phyloP scores from a whole-genome alignment of 2,329 filamentous ascomycete genomes.

The Penicillium sp. region DNA sequence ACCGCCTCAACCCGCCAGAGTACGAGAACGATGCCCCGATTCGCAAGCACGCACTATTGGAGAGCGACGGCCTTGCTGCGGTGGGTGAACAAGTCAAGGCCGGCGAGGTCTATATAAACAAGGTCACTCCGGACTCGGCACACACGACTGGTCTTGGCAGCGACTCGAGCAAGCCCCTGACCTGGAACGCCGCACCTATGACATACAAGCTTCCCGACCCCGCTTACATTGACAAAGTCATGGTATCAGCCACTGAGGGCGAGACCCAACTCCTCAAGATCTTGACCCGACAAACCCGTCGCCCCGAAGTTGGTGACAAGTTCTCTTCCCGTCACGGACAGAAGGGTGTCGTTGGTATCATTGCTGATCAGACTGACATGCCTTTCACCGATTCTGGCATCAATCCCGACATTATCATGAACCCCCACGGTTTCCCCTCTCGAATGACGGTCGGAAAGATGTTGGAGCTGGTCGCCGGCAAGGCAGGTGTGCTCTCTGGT shows the following conservation, averaged over 20 bases:
- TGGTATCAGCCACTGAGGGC: slow-evolving; percentile 86
- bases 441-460: slow-evolving; percentile 99
- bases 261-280: slow-evolving; percentile 90
- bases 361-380: slow-evolving; percentile 95
- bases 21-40: slow-evolving; percentile 64
- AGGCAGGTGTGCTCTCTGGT: slow-evolving; percentile 85
- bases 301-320: slow-evolving; percentile 95
- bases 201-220: slow-evolving; percentile 84
- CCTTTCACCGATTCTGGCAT: slow-evolving; percentile 91
- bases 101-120: slow-evolving; percentile 88
- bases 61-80: slow-evolving; percentile 83
- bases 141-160: slow-evolving; percentile 66
- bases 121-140: slow-evolving; percentile 80
- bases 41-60: slow-evolving; percentile 72
- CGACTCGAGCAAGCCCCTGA: slow-evolving; percentile 59
- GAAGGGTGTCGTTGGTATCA: slow-evolving; percentile 96
- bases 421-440: slow-evolving; percentile 98
- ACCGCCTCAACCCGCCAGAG: slow-evolving; percentile 64
- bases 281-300: slow-evolving; percentile 91
- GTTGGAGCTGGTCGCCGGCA: slow-evolving; percentile 90
- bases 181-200: slow-evolving; percentile 48
- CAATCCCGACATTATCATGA: slow-evolving; percentile 99
- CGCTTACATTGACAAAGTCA: slow-evolving; percentile 92
- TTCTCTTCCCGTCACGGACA: slow-evolving; percentile 98
- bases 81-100: slow-evolving; percentile 78